Base-by-base conservation (phyloP, 257 asterid genomes). In the Lantana camara region DNA sequence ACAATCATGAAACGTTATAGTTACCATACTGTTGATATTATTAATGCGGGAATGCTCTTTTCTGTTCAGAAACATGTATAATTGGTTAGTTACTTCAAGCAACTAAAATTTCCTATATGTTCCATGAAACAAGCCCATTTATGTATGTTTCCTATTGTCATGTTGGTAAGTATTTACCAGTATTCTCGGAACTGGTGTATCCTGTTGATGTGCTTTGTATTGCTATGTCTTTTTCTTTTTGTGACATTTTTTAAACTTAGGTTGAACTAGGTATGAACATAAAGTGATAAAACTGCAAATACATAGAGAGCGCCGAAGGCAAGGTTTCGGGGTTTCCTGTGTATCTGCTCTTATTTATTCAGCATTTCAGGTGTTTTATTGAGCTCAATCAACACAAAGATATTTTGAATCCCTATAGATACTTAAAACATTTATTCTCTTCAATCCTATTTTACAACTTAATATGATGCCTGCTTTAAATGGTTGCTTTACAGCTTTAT, bases 301-400 rank as follows among this genome's bases (percentile, higher is more conserved):
- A 14, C 53, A 16, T 47, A 16, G 29, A 19, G 13, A 20, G 19
- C 9, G 17, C n/a, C 17, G 53, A 19, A 27, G 29, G 9, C 21
- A 47, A 47, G n/a, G 64, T 44, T 27, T 55, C 9, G 17, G 9
- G 12, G 55, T 66, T 30, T 27, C 57, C 24, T 32, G 54, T 20
- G 12, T 17, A 37, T 64, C 11, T 13, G 24, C 50, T 29, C 42
- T n/a, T 14, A 11, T 30, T 34, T 21, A 7, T 52, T 22, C 50
- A 22, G 11, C 50, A 20, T 23, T 35, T 34, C 37, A 7, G 17
- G 17, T 24, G 46, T 64, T 20, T 52, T 11, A 53, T 64, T 54
- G 49, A 13, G 55, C 62, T 55, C 32, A 19, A 13, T n/a, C 20
- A 24, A n/a, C 44, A 29, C 53, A 45, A 16, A 35, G 34, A 37